A percentile compares a stretch with the other conserved stretches of the same genome.
phyloP scores from a whole-genome alignment of 2,329 filamentous ascomycete genomes.

The Mycogone perniciosa region DNA sequence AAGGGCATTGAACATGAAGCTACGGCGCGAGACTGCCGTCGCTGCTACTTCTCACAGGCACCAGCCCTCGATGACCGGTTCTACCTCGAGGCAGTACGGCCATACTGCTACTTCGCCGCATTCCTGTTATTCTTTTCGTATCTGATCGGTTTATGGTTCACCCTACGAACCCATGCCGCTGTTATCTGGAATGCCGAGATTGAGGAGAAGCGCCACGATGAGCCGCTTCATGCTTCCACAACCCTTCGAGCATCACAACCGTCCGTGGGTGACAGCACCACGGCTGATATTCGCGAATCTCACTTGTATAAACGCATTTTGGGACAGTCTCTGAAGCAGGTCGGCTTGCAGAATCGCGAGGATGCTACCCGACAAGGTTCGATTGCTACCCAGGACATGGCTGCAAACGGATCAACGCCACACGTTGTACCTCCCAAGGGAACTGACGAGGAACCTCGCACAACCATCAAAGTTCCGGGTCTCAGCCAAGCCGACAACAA shows the following conservation, averaged over 20 bases:
- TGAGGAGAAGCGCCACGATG: conserved; percentile 67
- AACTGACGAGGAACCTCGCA: conserved; percentile 36
- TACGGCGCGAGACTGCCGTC: conserved; percentile 68
- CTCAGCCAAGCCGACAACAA: conserved; percentile 79
- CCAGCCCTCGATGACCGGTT: conserved; percentile 82
- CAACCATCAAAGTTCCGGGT: conserved; percentile 54
- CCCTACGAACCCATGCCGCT: conserved; percentile 87
- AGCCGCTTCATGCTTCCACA: conserved; percentile 33
- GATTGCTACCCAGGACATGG: conserved; percentile 24
- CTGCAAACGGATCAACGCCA: conserved; percentile 48
- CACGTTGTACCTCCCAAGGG: conserved; percentile 72
- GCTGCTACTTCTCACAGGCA: conserved; percentile 88
- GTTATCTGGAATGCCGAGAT: conserved; percentile 90
- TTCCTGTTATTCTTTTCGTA: conserved; percentile 86
- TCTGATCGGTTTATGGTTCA: conserved; percentile 90
- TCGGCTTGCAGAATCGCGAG: conserved; percentile 57
- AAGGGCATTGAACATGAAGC: conserved; percentile 28
- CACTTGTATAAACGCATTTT: conserved; percentile 90
- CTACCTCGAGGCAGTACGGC: conserved; percentile 82
- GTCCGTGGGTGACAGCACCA: conserved; percentile 41
- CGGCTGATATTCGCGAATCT: conserved; percentile 73
- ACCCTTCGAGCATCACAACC: conserved; percentile 29
- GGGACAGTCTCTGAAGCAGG: conserved; percentile 80
- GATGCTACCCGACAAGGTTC: conserved; percentile 37
- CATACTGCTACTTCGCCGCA: conserved; percentile 88